Base-by-base conservation (phyloP, 768 basidiomycete species). In the Suillus tomentosus region DNA sequence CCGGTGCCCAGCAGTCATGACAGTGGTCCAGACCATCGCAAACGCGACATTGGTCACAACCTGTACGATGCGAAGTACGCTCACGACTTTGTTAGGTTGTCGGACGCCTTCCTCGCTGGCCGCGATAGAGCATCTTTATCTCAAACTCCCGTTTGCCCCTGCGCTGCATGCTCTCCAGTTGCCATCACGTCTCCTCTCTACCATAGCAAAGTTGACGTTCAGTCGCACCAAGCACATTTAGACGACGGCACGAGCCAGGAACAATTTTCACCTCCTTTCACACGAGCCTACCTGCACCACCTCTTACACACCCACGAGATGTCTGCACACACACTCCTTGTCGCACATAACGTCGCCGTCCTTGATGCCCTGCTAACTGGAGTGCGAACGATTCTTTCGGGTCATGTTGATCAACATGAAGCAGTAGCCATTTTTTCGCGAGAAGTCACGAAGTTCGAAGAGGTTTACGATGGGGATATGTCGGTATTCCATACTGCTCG, bases 301-400 rank as follows among this genome's bases (percentile, higher is more conserved):
- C 84, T 96, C 15, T 78, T 95, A 42, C 88, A 90, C 60, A 94
- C 94, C 7, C 94, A 95, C 74, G 94, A 96, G 74, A 95, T 96
- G 94, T 86, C 88, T 0, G 89, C 92, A 1, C 92, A 95, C 68
- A 72, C 91, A 5, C 74, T 95, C 27, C 83, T 95, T 19, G 82
- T 81, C 13, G 80, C 87, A 76, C 94, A 96, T 74, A 96, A 95
- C 68, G 79, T 93, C 36, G 72, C 83, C 0, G 83, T 94, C 1
- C 76, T 93, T 34, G 84, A 87, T 47, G 72, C 77, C 1, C 92
- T 95, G 71, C 85, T 94, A 53, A 76, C 75, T 0, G 84, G 84
- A 0, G 77, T 95, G 1, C 82, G 93, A 58, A 48, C 62, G 0
- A 65, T 78, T 14, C 71, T 81, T 22, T 40, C 13, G 19, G 45